Conservation (phyloP, 1,284 basidiomycete species). For the Apiotrichum domesticum region DNA sequence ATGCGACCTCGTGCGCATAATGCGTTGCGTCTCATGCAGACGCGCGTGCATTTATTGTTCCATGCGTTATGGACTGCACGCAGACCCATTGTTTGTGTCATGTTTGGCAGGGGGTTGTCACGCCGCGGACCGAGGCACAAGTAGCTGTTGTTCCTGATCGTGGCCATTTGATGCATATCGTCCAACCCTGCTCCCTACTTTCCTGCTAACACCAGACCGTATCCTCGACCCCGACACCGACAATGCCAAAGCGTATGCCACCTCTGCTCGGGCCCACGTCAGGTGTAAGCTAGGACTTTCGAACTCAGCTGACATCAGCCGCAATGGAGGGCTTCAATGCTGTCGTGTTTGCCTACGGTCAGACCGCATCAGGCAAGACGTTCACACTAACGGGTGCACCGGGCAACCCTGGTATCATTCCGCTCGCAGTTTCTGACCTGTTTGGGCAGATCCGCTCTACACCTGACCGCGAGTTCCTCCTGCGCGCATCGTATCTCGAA, state of each 20-base stretch:
- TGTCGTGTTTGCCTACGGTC: conserved; percentile 86
- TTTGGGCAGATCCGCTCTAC: conserved; percentile 49
- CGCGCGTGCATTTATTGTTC: too few species aligned
- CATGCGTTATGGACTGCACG: too few species aligned
- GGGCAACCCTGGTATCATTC: conserved; percentile 87
- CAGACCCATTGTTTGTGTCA: too few species aligned
- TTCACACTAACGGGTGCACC: conserved; percentile 79
- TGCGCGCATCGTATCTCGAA: conserved; percentile 90
- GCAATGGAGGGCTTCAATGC: conserved; percentile 97
- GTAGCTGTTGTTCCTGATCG: too few species aligned
- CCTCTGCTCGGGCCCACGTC: conserved; percentile 79
- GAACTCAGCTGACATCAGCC: conserved; percentile 47
- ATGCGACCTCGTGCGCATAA: too few species aligned
- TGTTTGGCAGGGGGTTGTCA: too few species aligned
- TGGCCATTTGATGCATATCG: too few species aligned
- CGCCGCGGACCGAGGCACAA: too few species aligned
- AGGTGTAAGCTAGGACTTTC: conserved; percentile 44
- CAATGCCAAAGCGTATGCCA: conserved; percentile 78
- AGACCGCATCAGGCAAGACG: conserved; percentile 71
- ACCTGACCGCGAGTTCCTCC: conserved; percentile 70
- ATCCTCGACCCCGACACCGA: conserved; percentile 53
- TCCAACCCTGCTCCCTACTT: conserved; percentile 50
- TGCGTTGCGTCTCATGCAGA: too few species aligned
- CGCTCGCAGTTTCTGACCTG: conserved; percentile 66
- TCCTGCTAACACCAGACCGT: conserved; percentile 42